Evolutionary conservation across 441 rosid genomes (phyloP).

Genomic region (Populus trichocarpa): DNA sequence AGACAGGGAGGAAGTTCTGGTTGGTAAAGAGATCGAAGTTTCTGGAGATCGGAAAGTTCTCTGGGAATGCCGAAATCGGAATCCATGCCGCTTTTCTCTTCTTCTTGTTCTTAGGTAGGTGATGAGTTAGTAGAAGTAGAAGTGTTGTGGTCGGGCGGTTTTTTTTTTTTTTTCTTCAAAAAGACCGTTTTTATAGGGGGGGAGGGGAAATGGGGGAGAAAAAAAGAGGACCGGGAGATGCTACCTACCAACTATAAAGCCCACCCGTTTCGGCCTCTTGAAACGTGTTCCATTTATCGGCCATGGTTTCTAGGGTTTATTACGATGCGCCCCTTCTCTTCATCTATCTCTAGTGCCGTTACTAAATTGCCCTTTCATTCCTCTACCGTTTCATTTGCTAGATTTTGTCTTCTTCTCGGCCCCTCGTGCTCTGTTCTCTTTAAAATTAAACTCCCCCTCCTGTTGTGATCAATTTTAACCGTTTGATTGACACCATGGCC

Average conservation of each 20-base stretch:
- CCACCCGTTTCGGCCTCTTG: neutral
- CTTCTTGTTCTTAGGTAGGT: neutral
- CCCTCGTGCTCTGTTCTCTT: neutral
- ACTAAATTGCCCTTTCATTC: neutral
- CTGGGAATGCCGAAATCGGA: conserved; percentile 95
- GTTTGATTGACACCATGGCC: neutral
- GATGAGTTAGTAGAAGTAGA: neutral
- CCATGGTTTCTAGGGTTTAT: conserved; percentile 3
- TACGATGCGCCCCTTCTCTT: neutral
- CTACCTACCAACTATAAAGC: conserved; percentile 17
- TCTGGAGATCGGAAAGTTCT: conserved; percentile 91
- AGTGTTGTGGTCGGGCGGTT: neutral
- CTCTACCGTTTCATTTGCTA: neutral
- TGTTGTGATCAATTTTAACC: neutral
- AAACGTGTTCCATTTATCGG: neutral
- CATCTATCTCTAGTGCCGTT: neutral
- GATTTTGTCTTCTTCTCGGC: neutral
- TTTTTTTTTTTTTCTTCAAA: neutral
- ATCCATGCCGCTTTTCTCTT: conserved; percentile 46
- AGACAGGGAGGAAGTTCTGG: conserved; percentile 97
- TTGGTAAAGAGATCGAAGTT: conserved; percentile 73
- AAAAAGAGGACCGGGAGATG: conserved; percentile 19
- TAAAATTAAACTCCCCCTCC: too few species aligned
- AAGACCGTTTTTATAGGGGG: conserved; percentile 21
- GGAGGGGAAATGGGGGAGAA: neutral